Evolutionary conservation across 768 basidiomycete genomes (phyloP), one percentile per base, ranked within the genome.

Genomic region (Chlorophyllum brunneum): DNA sequence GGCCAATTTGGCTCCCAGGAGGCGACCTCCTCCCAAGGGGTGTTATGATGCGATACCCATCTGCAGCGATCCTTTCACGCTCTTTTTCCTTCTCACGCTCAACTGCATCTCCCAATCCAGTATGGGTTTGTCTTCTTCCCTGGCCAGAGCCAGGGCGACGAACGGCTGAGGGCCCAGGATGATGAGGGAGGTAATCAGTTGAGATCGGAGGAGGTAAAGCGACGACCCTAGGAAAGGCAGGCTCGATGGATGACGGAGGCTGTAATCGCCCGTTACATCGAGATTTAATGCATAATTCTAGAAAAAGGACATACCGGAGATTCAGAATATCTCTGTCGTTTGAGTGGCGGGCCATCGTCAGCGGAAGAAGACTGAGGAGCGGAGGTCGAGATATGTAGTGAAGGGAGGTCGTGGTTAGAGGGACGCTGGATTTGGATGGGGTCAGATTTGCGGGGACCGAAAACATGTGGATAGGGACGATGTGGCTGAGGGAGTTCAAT

Each of bases 1-100:
- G 64, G 16, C 76, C 76, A 29, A 65, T 63, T 39, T 69, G 66
- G 55, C 76, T 78, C n/a, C 77, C 77, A 2, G 77, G 77, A 46
- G 79, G 75, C 30, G 75, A 73, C n/a, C 78, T 61, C 54, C 73
- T 64, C 18, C 69, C 69, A 18, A 62, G 56, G 33, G 67, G 66
- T 57, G 65, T 70, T 45, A 66, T 56, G 20, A 68, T 52, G 27
- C 63, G 59, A 50, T 62, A 65, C 20, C 48, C 44, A 40, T 62
- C 64, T 56, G 58, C 46, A 60, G 37, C 7, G 9, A 26, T 11
- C 15, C 39, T 51, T 18, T 51, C 49, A n/a, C 49, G 49, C n/a
- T 47, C 45, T 30, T 46, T 36, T 51, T 39, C 47, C 37, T 38
- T 48, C 24, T 49, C 48, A 20, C 48, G 48, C n/a, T 49, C 48